phyloP scores from a whole-genome alignment of 1,139 yeast genomes.

The Debaryomyces fabryi region DNA sequence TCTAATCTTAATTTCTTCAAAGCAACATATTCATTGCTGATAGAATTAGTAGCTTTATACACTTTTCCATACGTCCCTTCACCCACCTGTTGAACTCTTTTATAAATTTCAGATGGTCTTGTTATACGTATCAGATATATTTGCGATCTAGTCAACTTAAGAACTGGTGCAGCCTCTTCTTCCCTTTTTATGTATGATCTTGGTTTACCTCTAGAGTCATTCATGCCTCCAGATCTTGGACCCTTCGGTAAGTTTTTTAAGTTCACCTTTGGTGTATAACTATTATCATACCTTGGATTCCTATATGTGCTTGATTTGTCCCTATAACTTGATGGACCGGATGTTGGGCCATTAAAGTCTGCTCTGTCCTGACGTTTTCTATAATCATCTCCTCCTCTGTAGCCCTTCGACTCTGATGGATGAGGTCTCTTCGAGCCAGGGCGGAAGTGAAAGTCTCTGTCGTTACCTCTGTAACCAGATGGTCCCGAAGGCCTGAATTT shows the following conservation, averaged over 20 bases:
- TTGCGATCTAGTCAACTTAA: slow-evolving; percentile 26
- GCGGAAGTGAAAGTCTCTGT: slow-evolving; percentile 8
- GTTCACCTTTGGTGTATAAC: slow-evolving; percentile 9
- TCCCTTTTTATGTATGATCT: slow-evolving; percentile 8
- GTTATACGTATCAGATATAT: slow-evolving; percentile 36
- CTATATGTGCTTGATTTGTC: slow-evolving; percentile 11
- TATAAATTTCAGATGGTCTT: slow-evolving; percentile 34
- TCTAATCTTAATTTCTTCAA: slow-evolving; percentile 82
- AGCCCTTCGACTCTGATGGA: slow-evolving; percentile 25
- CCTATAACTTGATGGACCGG: slow-evolving; percentile 20
- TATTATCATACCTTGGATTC: slow-evolving; percentile 8
- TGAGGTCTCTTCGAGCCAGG: slow-evolving; percentile 19
- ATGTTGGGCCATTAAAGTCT: slow-evolving; percentile 16
- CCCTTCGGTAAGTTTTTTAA: slow-evolving; percentile 20
- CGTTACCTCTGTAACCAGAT: slow-evolving; percentile 12
- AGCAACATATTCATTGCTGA: slow-evolving; percentile 78
- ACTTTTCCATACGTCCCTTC: slow-evolving; percentile 56
- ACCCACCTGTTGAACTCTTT: slow-evolving; percentile 49
- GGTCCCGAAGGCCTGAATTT: slow-evolving; percentile 16
- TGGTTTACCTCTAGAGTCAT: slow-evolving; percentile 9
- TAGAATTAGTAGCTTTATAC: slow-evolving; percentile 60
- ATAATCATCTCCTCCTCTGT: slow-evolving; percentile 14
- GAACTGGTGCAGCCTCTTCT: slow-evolving; percentile 11
- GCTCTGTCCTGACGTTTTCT: slow-evolving; percentile 15
- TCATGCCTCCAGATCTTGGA: slow-evolving; percentile 16